Percentiles rank a stretch among this genome's conserved stretches.
These are phyloP conservation scores for Exophiala bonariae DNA, from an alignment of 2,329 filamentous ascomycete genomes.

Conservation along the genomic window DNA sequence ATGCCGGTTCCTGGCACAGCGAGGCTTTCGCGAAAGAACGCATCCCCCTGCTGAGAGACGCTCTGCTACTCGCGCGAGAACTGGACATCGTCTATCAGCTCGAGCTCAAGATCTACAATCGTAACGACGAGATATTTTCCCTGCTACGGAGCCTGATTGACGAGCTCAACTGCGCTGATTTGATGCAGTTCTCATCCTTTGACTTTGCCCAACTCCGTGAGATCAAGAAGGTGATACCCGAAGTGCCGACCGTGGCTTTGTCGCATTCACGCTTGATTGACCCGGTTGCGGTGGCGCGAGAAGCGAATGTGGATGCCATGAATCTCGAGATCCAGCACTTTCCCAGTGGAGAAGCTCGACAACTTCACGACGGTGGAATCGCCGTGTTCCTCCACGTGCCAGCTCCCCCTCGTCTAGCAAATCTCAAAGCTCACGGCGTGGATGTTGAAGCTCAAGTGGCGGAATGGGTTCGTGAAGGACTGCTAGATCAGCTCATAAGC, in stretches of 20 bases:
- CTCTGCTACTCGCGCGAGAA: neutral
- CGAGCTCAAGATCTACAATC: neutral
- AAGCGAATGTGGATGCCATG: neutral
- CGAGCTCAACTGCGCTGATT: neutral
- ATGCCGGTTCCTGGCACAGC: neutral
- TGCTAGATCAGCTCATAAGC: neutral
- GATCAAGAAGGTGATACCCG: neutral
- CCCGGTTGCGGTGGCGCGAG: neutral
- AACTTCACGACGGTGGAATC: neutral
- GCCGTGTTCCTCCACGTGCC: neutral
- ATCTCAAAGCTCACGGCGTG: neutral
- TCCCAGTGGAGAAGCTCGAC: neutral
- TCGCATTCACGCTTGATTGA: conserved; percentile 1
- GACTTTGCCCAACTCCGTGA: neutral
- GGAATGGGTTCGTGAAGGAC: neutral
- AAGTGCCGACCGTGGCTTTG: neutral
- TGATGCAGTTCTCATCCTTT: neutral
- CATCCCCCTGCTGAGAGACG: neutral
- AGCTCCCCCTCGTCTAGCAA: neutral
- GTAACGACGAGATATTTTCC: neutral
- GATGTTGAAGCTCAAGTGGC: neutral
- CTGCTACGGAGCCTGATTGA: neutral
- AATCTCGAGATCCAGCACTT: conserved; percentile 1
- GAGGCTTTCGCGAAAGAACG: neutral
- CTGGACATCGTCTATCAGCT: neutral